phyloP scores from a whole-genome alignment of 2,329 filamentous ascomycete genomes.

The Nannizziopsis arthrosporioides region DNA sequence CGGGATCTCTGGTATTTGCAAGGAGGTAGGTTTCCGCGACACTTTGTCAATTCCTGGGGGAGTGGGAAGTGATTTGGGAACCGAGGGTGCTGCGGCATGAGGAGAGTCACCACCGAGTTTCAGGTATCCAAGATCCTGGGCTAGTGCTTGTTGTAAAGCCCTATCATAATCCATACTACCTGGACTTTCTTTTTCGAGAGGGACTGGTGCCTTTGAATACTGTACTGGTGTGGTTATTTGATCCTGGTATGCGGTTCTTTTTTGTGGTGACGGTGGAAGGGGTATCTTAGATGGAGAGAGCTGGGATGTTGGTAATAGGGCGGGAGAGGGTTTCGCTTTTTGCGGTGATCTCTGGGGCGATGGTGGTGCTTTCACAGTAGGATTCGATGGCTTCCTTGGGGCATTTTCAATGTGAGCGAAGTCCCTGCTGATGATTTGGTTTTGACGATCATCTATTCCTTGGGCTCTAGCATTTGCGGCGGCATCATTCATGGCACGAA shows the following conservation, averaged over 20 bases:
- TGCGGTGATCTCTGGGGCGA: slow-evolving; percentile 47
- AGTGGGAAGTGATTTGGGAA: slow-evolving; percentile 11
- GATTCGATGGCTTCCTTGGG: slow-evolving; percentile 20
- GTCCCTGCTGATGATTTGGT: slow-evolving; percentile 2
- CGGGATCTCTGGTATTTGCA: slow-evolving; percentile 25
- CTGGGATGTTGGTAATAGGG: slow-evolving; percentile 20
- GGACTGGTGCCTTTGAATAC: slow-evolving; percentile 28
- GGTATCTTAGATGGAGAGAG: slow-evolving; percentile 49
- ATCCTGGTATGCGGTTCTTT: slow-evolving; percentile 35
- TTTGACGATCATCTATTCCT: slow-evolving; percentile 26
- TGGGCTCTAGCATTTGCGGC: slow-evolving; percentile 63
- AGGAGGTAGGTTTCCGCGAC: slow-evolving; percentile 21
- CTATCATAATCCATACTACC: slow-evolving; percentile 32
- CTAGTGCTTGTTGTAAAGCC: slow-evolving; percentile 32
- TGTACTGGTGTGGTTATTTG: slow-evolving; percentile 38
- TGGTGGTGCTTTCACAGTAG: slow-evolving; percentile 38
- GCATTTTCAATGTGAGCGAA: slow-evolving; percentile 19
- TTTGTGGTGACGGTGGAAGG: slow-evolving; percentile 49
- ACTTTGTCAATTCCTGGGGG: slow-evolving; percentile 12
- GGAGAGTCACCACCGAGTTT: slow-evolving; percentile 25
- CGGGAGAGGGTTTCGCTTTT: slow-evolving; percentile 35
- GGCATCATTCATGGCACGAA: slow-evolving; percentile 66
- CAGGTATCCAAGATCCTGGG: slow-evolving; percentile 32
- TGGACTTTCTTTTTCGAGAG: slow-evolving; percentile 26
- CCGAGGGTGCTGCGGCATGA: slow-evolving; percentile 14